Percentiles rank a stretch among this genome's conserved stretches.
phyloP scores from a whole-genome alignment of 169 alveolate genomes.

The Pseudocohnilembus persalinus region DNA sequence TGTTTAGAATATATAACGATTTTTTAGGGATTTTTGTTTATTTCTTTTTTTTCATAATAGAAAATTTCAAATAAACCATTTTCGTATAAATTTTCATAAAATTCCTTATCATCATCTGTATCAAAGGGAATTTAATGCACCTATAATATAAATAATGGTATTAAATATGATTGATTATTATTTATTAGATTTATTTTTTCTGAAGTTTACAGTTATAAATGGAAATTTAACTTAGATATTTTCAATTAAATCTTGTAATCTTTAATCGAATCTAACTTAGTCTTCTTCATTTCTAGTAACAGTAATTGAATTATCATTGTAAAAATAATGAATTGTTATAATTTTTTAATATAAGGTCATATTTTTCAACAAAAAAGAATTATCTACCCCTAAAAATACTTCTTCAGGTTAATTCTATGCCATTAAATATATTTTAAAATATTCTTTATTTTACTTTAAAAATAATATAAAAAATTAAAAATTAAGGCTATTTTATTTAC shows the following conservation, averaged over 20 bases:
- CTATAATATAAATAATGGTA: too few species aligned
- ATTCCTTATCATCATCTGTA: not conserved
- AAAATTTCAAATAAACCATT: not conserved
- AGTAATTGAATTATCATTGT: not conserved
- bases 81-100: not conserved
- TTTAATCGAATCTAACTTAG: not conserved
- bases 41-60: too few species aligned
- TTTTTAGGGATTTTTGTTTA: too few species aligned
- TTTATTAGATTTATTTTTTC: too few species aligned
- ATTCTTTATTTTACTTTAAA: too few species aligned
- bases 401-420: too few species aligned
- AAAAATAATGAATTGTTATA: not conserved
- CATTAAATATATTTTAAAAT: too few species aligned
- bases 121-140: not conserved
- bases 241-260: not conserved
- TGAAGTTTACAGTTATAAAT: too few species aligned
- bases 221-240: not conserved
- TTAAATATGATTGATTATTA: too few species aligned
- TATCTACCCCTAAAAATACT: not conserved
- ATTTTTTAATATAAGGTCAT: too few species aligned
- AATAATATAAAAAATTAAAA: too few species aligned
- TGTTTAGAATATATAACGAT: not conserved
- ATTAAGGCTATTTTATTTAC: too few species aligned
- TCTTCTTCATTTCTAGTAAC: not conserved
- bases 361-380: not conserved